Evolutionary conservation across 2,329 filamentous ascomycete genomes (phyloP).

Genomic region (Botrytis hyacinthi): DNA sequence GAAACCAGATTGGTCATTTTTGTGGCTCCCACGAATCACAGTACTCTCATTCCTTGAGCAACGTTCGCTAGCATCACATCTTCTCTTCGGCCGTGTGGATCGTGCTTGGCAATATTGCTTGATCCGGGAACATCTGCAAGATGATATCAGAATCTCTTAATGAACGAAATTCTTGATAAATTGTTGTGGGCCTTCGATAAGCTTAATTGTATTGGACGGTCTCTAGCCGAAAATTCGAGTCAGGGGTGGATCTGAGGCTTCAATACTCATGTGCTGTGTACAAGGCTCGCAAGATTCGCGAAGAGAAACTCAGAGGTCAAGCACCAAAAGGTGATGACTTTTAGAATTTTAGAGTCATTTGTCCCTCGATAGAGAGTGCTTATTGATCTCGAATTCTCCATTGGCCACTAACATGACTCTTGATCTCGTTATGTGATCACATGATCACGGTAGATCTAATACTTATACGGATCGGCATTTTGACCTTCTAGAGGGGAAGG

Average conservation of each 20-base stretch:
- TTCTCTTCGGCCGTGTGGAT: neutral
- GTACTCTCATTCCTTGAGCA: neutral
- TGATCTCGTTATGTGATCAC: neutral
- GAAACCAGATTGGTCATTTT: neutral
- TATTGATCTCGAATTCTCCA: neutral
- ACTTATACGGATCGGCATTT: neutral
- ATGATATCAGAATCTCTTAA: conserved; percentile 21
- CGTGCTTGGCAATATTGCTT: conserved; percentile 11
- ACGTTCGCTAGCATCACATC: neutral
- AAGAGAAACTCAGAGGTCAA: neutral
- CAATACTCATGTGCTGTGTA: neutral
- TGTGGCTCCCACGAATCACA: conserved; percentile 12
- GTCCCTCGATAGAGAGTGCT: neutral
- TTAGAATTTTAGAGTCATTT: neutral
- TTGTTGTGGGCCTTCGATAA: conserved; percentile 19
- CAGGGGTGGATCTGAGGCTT: conserved; percentile 1
- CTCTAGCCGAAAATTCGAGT: neutral
- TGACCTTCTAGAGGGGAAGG: conserved; percentile 4
- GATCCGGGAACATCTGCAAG: conserved; percentile 12
- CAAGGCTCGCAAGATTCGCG: neutral
- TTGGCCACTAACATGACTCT: neutral
- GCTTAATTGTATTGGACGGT: conserved; percentile 2
- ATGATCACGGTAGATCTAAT: conserved; percentile 7
- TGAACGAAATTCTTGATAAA: conserved; percentile 5
- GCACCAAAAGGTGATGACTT: neutral